Base-by-base conservation (phyloP, 768 basidiomycete genomes). In the Lactifluus subvellereus region DNA sequence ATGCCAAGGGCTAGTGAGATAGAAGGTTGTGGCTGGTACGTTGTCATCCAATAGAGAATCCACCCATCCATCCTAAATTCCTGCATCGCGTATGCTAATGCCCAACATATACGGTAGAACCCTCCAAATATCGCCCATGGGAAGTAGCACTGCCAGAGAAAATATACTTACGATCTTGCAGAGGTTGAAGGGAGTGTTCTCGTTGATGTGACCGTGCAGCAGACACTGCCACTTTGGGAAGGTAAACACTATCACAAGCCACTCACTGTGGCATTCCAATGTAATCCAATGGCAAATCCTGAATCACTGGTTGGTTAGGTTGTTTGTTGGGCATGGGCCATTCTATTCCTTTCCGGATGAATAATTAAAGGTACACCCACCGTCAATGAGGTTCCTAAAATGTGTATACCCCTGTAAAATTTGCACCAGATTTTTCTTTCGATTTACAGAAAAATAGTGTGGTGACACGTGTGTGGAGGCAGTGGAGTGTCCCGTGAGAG, bases 131-230 rank as follows among this genome's bases (percentile, higher is more conserved):
- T 40, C 2, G 32, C 42, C 53, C 69, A 60, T 45, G 61, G 61
- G 57, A 59, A 59, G 62, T 61, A 65, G 56, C 48, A 68, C 61
- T 64, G 40, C 18, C 66, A 62, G 35, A 59, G 69, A 61, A 50
- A 18, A 60, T 54, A 67, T 75, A 83, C 85, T 84, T 74, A 86
- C 86, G 22, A 71, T 69, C 74, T 78, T 80, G 73, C 56, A 72
- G 73, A 75, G 75, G 64, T 61, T 75, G 80, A 79, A 79, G 78
- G 78, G 80, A 72, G 72, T 77, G 35, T 57, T 55, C 27, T 59
- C 30, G 56, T 48, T 18, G 62, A 57, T 54, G 27, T 42, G 30
- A 33, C 22, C 47, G 63, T 61, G 50, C 27, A 48, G 18, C 14
- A 9, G 52, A 35, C n/a, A 11, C 27, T 59, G 37, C 59, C 66